Conservation (phyloP, 805 yeast genomes). For the Candida berthetii region DNA sequence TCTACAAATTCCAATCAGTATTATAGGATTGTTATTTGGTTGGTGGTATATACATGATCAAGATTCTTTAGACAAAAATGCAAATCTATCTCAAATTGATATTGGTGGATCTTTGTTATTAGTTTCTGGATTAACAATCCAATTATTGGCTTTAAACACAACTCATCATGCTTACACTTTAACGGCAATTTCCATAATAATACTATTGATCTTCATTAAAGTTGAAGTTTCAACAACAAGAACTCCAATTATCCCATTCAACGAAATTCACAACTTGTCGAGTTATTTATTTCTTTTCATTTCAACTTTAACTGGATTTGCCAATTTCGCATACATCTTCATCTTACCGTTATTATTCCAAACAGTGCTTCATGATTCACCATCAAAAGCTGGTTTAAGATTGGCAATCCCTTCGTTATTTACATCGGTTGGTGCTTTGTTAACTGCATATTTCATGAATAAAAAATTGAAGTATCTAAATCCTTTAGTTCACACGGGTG, state of each 20-base stretch:
- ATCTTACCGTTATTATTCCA: conserved; percentile 36
- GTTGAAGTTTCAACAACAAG: conserved; percentile 20
- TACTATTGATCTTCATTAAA: conserved; percentile 11
- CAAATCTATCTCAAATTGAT: conserved; percentile 23
- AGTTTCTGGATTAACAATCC: conserved; percentile 26
- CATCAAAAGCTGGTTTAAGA: conserved; percentile 34
- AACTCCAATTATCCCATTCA: conserved; percentile 29
- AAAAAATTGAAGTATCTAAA: conserved; percentile 20
- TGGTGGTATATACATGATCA: conserved; percentile 23
- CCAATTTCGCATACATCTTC: conserved; percentile 33
- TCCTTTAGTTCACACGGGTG: conserved; percentile 26
- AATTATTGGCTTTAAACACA: conserved; percentile 21
- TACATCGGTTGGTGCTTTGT: conserved; percentile 36
- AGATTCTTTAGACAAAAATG: conserved; percentile 11
- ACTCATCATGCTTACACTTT: conserved; percentile 6
- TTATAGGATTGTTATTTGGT: conserved; percentile 22
- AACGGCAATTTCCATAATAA: conserved; percentile 8
- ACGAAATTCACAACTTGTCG: conserved; percentile 17
- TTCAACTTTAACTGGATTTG: conserved; percentile 31
- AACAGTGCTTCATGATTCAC: conserved; percentile 31
- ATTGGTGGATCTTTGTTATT: conserved; percentile 26
- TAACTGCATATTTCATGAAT: conserved; percentile 33
- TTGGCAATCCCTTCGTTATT: conserved; percentile 33
- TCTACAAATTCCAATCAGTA: conserved; percentile 27
- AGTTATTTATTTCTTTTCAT: conserved; percentile 21